A percentile compares a stretch with the other conserved stretches of the same genome.
These are phyloP conservation scores for Psilocybe azurescens DNA, from an alignment of 768 basidiomycete genomes.

Conservation along the genomic window DNA sequence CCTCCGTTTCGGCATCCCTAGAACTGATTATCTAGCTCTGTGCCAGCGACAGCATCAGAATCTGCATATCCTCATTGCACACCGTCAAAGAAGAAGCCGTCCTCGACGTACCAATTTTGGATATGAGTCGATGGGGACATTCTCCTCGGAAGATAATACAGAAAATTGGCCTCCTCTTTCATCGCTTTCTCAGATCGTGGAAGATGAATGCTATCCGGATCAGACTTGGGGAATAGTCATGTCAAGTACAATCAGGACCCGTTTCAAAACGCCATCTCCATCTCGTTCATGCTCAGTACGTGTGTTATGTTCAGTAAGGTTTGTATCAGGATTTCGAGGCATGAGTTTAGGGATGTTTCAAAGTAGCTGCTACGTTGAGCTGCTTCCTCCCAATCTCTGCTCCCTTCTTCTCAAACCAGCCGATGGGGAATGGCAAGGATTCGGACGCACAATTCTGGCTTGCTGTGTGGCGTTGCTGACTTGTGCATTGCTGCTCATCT, in stretches of 20 bases:
- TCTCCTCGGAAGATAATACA: constrained; percentile 20
- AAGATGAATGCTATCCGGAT: neutral
- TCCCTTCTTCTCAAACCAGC: too few relatives aligned
- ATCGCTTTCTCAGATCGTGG: constrained; percentile 12
- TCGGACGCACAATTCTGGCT: too few relatives aligned
- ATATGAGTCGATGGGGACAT: neutral
- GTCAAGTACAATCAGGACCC: constrained; percentile 61
- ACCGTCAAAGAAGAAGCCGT: constrained; percentile 81
- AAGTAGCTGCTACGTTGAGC: constrained; percentile 90
- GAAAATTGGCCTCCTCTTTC: constrained; percentile 25
- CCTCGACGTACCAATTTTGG: constrained; percentile 34
- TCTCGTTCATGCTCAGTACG: constrained; percentile 90
- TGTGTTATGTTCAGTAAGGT: constrained; percentile 99
- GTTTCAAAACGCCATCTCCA: constrained; percentile 90
- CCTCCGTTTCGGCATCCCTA: constrained; percentile 73
- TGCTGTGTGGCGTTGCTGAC: too few relatives aligned
- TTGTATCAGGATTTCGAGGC: constrained; percentile 99
- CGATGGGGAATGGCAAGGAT: too few relatives aligned
- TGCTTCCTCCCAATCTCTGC: too few relatives aligned
- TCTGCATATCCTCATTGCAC: constrained; percentile 99
- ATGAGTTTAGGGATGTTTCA: constrained; percentile 93
- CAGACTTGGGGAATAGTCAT: neutral
- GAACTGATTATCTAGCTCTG: constrained; percentile 86
- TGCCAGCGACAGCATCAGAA: constrained; percentile 90
- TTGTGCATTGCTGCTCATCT: too few relatives aligned